Evolutionary conservation across 2,329 filamentous ascomycete species (phyloP), one percentile per base, ranked within the genome.

Genomic region (Pseudogymnoascus sp.): DNA sequence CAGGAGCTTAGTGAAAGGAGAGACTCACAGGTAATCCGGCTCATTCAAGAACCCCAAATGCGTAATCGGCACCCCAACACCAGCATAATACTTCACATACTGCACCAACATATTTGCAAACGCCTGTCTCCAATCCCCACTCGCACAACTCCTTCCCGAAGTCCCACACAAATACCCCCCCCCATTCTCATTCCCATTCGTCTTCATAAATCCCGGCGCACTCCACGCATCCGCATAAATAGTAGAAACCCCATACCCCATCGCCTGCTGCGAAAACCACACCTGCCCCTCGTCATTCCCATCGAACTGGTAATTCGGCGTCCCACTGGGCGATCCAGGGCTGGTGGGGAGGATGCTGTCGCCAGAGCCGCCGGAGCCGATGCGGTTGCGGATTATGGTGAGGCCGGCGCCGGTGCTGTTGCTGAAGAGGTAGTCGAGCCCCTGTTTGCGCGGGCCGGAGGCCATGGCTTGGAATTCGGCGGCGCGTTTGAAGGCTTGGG

Each of bases 171-270:
- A 69, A 59, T 73, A 76, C 1, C 79, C 78, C 1, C 78, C 77
- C 64, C 78, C 74, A 37, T 70, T 72, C 59, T 80, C 75, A 60
- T 76, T 72, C 2, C 70, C 69, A 62, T 80, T 80, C 4, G 76
- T 80, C 73, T 81, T 81, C 79, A 82, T 82, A 67, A 76, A 81
- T 0, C 77, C 78, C 0, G 78, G 79, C 0, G 79, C 79, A 63
- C 75, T 77, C 79, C 79, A 82, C 0, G 79, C 78, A 70, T 82
- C 76, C 1, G 75, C 77, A 65, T 80, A 79, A 65, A 81, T 76
- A 1, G 72, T 75, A 28, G 73, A 82, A 6, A 80, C 74, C 0
- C 77, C 76, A 66, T 77, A 77, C 5, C 25, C 67, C 18, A 59
- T 33, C 11, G 81, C 81, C 69, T 81, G 74, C 70, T 83, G 75